phyloP scores from a whole-genome alignment of 2,329 filamentous ascomycete species.

The Fusarium nisikadoi region DNA sequence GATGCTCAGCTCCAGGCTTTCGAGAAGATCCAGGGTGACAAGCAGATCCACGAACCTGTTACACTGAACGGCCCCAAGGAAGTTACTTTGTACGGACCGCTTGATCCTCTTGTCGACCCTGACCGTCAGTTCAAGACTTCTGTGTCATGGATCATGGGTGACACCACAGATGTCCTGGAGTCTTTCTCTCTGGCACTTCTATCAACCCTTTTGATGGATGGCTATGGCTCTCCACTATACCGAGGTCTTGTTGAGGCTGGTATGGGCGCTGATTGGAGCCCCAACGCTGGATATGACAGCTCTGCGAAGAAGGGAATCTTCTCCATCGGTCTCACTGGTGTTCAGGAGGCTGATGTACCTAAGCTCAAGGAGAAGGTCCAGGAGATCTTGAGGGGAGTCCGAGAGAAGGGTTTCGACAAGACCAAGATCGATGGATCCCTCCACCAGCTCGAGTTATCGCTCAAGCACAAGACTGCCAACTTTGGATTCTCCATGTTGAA shows the following conservation, averaged over 20 bases:
- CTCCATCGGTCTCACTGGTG: conserved; percentile 90
- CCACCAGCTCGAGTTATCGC: conserved; percentile 89
- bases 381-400: conserved; percentile 75
- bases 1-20: conserved; percentile 80
- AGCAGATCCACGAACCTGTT: conserved; percentile 80
- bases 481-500: conserved; percentile 94
- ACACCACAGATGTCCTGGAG: conserved; percentile 84
- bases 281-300: conserved; percentile 91
- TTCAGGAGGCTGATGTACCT: conserved; percentile 80
- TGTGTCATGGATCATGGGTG: conserved; percentile 89
- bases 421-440: conserved; percentile 93
- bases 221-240: conserved; percentile 95
- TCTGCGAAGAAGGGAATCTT: conserved; percentile 83
- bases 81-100: conserved; percentile 80
- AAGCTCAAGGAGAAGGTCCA: conserved; percentile 80
- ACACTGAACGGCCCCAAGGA: conserved; percentile 75
- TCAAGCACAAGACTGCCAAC: conserved; percentile 96
- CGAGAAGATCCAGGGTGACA: conserved; percentile 74
- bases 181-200: conserved; percentile 87
- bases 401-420: conserved; percentile 83
- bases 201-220: conserved; percentile 87
- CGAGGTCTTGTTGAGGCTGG: conserved; percentile 88
- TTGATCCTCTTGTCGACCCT: conserved; percentile 85
- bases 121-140: conserved; percentile 95
- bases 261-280: conserved; percentile 91